A percentile compares a stretch with the other conserved stretches of the same genome.
phyloP scores from a whole-genome alignment of 2,329 filamentous ascomycete species.

The Aspergillus pseudoviridinutans region DNA sequence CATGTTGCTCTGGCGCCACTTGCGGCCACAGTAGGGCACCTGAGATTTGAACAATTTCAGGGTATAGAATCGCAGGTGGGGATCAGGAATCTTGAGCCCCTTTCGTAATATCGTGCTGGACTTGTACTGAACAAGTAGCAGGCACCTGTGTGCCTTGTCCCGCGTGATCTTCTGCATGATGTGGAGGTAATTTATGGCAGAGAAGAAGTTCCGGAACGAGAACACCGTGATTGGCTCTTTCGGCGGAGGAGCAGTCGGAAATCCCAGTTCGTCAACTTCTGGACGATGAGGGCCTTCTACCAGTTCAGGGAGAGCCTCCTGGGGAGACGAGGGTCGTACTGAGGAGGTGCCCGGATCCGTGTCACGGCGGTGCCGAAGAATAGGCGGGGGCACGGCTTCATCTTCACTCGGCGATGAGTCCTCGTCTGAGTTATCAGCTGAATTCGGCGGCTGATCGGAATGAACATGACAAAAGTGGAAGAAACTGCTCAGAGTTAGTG shows the following conservation, averaged over 20 bases:
- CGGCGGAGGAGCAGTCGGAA: conserved; percentile 66
- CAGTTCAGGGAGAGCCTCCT: conserved; percentile 21
- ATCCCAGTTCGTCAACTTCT: conserved; percentile 82
- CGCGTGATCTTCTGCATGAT: conserved; percentile 98
- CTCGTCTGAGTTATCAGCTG: conserved; percentile 30
- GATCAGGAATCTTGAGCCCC: conserved; percentile 84
- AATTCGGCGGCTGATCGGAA: conserved; percentile 55
- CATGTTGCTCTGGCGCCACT: conserved; percentile 98
- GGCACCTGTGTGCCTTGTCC: conserved; percentile 87
- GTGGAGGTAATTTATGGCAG: conserved; percentile 89
- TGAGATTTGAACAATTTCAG: conserved; percentile 98
- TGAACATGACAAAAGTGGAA: conserved; percentile 82
- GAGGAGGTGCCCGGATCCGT: conserved; percentile 23
- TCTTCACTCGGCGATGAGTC: conserved; percentile 51
- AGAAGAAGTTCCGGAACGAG: conserved; percentile 92
- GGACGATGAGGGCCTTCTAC: conserved; percentile 37
- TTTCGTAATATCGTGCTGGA: conserved; percentile 89
- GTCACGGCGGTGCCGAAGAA: conserved; percentile 54
- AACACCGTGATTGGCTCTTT: conserved; percentile 74
- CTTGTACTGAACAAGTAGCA: conserved; percentile 93
- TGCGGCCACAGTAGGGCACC: conserved; percentile 94
- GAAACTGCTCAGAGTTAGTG: conserved; percentile 56
- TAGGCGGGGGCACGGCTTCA: conserved; percentile 81
- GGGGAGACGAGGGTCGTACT: conserved; percentile 23
- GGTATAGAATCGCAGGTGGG: conserved; percentile 83